Base-by-base conservation (phyloP, 2,329 filamentous ascomycete species). In the Talaromyces sp. region DNA sequence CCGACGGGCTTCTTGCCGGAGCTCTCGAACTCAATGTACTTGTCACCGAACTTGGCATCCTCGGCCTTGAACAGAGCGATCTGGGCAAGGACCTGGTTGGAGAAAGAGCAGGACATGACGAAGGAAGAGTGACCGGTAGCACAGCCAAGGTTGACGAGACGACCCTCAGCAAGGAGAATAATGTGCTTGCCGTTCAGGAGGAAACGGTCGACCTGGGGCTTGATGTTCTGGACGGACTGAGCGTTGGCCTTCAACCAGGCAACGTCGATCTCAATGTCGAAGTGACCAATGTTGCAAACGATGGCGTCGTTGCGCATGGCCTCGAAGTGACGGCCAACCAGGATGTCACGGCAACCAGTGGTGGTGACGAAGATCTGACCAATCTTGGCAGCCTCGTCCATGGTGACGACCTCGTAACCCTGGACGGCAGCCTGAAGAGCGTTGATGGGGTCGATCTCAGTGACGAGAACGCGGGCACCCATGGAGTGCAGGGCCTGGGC, bases 31-130 rank as follows among this genome's bases (percentile, higher is more conserved):
- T 97, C 94, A 69, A 92, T 80, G 82, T 97, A 96, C 86, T 97
- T 97, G 80, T 90, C 82, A 79, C 88, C 86, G 77, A 96, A 99
- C 53, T 82, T 88, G 74, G 84, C 85, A 75, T 97, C 92, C 70
- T 88, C 83, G 70, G 86, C 88, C 89, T 97, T 97, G 89, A 80
- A 99, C 72, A 99, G 83, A 83, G 96, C 88, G 82, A 99, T 97
- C 84, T 99, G 94, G 66, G 94, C 94, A 76, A 99, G 90, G 70
- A 97, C 94, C 86, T 99, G 94, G 89, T 99, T 99, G 86, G 92
- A 96, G 89, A 99, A 99, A 62, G 93, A 97, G 89, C 94, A 99
- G 70, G 92, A 97, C 94, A 99, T 97, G 84, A 99, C 94, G 80
- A 99, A 99, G 48, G 93, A 97, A 66, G 92, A 96, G 89, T 99